Evolutionary conservation across 345 rosid genomes (phyloP), one percentile per base, ranked within the genome.

Genomic region (Alliaria petiolata): DNA sequence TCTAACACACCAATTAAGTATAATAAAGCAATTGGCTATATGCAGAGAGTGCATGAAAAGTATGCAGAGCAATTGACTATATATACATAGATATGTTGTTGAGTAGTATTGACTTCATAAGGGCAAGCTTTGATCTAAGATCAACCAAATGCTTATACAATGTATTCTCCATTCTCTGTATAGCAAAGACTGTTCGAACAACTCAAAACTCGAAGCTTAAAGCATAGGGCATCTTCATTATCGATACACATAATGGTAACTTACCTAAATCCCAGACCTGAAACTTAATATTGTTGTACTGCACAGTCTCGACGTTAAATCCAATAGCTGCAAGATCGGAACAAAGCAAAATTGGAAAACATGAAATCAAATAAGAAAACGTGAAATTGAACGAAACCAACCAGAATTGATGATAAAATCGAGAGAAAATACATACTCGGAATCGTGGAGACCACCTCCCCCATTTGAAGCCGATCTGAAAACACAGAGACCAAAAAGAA

Each of bases 251-350:
- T 42, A n/a, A 19, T 20, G 20, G 26, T 3, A 9, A 47, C 38
- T 34, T 8, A 34, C 9, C 38, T 34, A 86, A 83, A 81, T 85
- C 92, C 87, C 88, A 86, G 40, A 92, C 96, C 81, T 92, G 98
- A 64, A 92, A 92, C 81, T 89, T 92, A 71, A 92, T 92, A 58
- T 89, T 89, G 61, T 92, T 89, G 78, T 87, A 86, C 80, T 86
- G 89, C 16, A 92, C 89, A 4, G 95, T 89, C 82, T 92, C 98
- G 15, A 92, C 98, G 62, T 92, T 92, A 51, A 92, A 92, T 52
- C 98, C 98, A 79, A 92, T 92, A 38, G 98, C 98, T 92, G 81
- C 79, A 81, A n/a, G 19, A 45, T 65, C 15, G 19, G 12, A 68
- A 54, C 34, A 40, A 67, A 11, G 26, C 35, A 50, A 58, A 61